A percentile compares a stretch with the other conserved stretches of the same genome.
Evolutionary conservation across 805 yeast species (phyloP).

Genomic region (Scheffersomyces spartinae): DNA sequence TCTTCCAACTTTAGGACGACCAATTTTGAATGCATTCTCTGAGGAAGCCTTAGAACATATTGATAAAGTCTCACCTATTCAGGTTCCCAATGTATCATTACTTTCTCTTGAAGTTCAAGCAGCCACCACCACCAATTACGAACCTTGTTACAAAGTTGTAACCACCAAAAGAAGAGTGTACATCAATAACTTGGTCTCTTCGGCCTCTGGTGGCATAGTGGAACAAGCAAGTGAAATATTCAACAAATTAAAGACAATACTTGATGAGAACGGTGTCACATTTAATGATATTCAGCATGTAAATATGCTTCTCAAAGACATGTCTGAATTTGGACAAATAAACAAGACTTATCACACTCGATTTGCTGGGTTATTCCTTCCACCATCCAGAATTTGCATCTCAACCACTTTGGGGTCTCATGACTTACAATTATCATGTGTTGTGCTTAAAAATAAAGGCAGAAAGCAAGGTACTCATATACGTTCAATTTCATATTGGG

Average conservation of each 20-base stretch:
- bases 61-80: background rate
- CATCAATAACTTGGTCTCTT: slow-evolving; percentile 18
- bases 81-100: slow-evolving; percentile 1
- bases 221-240: slow-evolving; percentile 37
- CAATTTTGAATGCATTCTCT: too few relatives aligned
- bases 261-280: slow-evolving; percentile 17
- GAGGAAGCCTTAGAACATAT: background rate
- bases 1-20: too few relatives aligned
- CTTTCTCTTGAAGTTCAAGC: background rate
- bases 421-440: slow-evolving; percentile 55
- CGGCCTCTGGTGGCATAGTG: slow-evolving; percentile 5
- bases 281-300: slow-evolving; percentile 46
- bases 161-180: slow-evolving; percentile 11
- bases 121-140: too few relatives aligned
- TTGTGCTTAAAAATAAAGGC: slow-evolving; percentile 22
- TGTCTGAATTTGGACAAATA: slow-evolving; percentile 50
- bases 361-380: slow-evolving; percentile 48
- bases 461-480: slow-evolving; percentile 70
- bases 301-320: slow-evolving; percentile 48
- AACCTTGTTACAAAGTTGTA: background rate
- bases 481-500: slow-evolving; percentile 94
- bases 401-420: slow-evolving; percentile 35
- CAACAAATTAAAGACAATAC: slow-evolving; percentile 20
- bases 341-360: slow-evolving; percentile 48
- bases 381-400: slow-evolving; percentile 86